These are phyloP conservation scores for Cytospora schulzeri DNA, from an alignment of 2,329 filamentous ascomycete genomes.

Conservation along the genomic window DNA sequence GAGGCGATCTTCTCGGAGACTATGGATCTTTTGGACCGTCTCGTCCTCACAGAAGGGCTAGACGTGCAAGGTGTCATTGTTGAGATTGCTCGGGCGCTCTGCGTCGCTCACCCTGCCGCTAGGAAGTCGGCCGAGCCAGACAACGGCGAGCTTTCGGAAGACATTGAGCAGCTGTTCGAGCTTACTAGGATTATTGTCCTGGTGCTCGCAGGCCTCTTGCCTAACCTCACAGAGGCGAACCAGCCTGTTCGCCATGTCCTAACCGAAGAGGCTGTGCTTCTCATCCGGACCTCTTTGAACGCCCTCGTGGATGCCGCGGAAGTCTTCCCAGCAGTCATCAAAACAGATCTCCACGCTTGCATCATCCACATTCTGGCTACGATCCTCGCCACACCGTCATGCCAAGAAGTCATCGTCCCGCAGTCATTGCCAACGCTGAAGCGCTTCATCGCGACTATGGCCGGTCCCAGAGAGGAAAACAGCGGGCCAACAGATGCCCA, in stretches of 20 bases:
- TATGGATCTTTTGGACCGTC: constrained; percentile 90
- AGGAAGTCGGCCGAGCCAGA: constrained; percentile 66
- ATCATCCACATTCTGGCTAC: constrained; percentile 97
- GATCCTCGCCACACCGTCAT: constrained; percentile 82
- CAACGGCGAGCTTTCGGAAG: constrained; percentile 84
- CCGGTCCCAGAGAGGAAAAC: constrained; percentile 45
- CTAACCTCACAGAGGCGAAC: constrained; percentile 72
- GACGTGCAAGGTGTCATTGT: constrained; percentile 92
- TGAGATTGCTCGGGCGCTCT: constrained; percentile 87
- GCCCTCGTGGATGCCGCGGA: constrained; percentile 92
- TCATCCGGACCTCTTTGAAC: constrained; percentile 79
- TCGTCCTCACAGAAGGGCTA: constrained; percentile 87
- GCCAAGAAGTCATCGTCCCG: constrained; percentile 86
- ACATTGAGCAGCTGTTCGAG: constrained; percentile 97
- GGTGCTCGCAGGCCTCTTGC: constrained; percentile 83
- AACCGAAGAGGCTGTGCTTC: constrained; percentile 81
- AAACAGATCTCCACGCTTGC: constrained; percentile 92
- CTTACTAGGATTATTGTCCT: constrained; percentile 94
- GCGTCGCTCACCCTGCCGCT: constrained; percentile 88
- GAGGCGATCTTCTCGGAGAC: constrained; percentile 96
- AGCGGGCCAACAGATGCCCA: constrained; percentile 64
- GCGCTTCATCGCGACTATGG: constrained; percentile 81
- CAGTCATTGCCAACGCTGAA: constrained; percentile 90
- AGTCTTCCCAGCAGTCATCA: constrained; percentile 95
- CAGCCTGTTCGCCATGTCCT: constrained; percentile 72